phyloP scores from a whole-genome alignment of 2,329 filamentous ascomycete species.

The Neonectria ditissima region DNA sequence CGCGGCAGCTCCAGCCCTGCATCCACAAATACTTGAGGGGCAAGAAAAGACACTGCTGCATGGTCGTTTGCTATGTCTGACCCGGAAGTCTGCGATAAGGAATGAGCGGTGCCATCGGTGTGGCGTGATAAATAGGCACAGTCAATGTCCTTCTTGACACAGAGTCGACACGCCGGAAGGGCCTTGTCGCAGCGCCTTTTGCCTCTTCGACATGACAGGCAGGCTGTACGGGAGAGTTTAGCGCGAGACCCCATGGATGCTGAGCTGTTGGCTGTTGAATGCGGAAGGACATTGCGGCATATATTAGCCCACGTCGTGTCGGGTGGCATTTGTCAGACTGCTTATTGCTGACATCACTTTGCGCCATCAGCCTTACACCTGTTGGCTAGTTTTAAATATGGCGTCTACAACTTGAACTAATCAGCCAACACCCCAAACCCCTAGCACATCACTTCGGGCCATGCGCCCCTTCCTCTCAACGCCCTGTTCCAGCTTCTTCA shows the following conservation, averaged over 20 bases:
- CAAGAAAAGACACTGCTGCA: conserved; percentile 20
- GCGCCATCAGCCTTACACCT: too few relatives aligned
- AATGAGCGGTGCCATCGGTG: not conserved
- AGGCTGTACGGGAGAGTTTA: conserved; percentile 1
- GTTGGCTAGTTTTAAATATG: too few relatives aligned
- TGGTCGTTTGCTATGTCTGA: not conserved
- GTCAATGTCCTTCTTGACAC: conserved; percentile 14
- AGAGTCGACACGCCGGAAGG: conserved; percentile 17
- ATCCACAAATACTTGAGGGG: conserved; percentile 17
- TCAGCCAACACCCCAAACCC: not conserved
- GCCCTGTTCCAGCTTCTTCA: conserved; percentile 49
- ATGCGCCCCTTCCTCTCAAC: not conserved
- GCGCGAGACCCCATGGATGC: not conserved
- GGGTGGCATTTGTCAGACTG: not conserved
- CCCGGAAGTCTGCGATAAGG: conserved; percentile 2
- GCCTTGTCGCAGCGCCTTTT: conserved; percentile 24
- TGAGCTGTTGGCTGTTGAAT: not conserved
- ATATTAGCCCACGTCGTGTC: too few relatives aligned
- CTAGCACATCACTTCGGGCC: not conserved
- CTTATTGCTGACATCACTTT: too few relatives aligned
- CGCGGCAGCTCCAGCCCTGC: conserved; percentile 11
- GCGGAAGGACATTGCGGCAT: not conserved
- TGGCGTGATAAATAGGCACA: conserved; percentile 14
- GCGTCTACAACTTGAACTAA: too few relatives aligned
- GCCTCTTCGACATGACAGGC: conserved; percentile 16